Percentiles rank a stretch among this genome's conserved stretches.
phyloP scores from a whole-genome alignment of 352 stramenopile species.

The Pythium grandisporangium region DNA sequence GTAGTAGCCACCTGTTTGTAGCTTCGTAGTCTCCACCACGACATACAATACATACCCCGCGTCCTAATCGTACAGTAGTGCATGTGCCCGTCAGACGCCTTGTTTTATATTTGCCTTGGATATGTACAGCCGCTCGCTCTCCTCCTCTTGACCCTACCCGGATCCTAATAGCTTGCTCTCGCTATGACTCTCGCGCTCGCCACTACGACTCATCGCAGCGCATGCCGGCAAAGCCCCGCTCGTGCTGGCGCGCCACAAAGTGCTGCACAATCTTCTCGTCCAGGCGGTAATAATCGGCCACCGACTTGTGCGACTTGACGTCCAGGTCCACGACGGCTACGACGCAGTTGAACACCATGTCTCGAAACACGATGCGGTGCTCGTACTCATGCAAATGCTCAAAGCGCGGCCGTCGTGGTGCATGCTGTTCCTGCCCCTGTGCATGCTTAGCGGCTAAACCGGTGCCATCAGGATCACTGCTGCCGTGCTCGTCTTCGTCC shows the following conservation, averaged over 20 bases:
- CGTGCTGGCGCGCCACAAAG: constrained; percentile 19
- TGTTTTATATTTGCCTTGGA: too few relatives aligned
- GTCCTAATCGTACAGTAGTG: too few relatives aligned
- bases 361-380: constrained; percentile 44
- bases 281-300: constrained; percentile 71
- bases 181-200: too few relatives aligned
- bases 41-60: too few relatives aligned
- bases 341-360: constrained; percentile 69
- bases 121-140: too few relatives aligned
- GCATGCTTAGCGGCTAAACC: not conserved
- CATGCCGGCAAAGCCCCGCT: constrained; percentile 15
- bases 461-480: constrained; percentile 1
- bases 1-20: too few relatives aligned
- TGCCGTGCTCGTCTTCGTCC: constrained; percentile 9
- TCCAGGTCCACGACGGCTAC: constrained; percentile 82
- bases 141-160: too few relatives aligned
- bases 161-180: too few relatives aligned
- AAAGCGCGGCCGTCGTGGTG: constrained; percentile 23
- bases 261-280: constrained; percentile 74
- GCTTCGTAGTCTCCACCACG: too few relatives aligned
- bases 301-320: constrained; percentile 82
- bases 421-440: not conserved
- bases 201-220: constrained; percentile 31
- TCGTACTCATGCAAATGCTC: constrained; percentile 65
- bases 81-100: too few relatives aligned